Evolutionary conservation across 108 stramenopile genomes (phyloP), one percentile per base, ranked within the genome.

Genomic region (Cyclotella atomus): DNA sequence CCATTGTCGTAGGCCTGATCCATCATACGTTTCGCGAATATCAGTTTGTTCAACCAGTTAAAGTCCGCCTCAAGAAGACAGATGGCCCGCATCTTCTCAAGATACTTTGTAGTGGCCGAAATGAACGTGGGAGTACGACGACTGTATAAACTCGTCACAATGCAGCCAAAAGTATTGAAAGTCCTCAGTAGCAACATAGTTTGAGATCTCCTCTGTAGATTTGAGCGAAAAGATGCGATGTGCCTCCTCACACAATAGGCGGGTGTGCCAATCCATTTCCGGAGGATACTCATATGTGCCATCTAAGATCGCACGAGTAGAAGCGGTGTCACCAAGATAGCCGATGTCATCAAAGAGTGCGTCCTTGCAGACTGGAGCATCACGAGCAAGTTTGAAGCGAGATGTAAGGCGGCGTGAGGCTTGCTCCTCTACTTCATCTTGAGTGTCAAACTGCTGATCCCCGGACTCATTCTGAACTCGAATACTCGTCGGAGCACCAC

Each of bases 21-120:
- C 47, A 72, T 62, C 71, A 72, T 72, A 0, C 41, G 71, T 36
- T 52, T 62, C 1, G 62, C 60, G 23, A 72, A 72, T 0, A 72
- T 17, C 3, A 63, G 45, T 44, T 72, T 72, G 43, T 72, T 72
- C 3, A 52, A 30, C 30, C 60, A 59, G 28, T 72, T 72, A 17
- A 33, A 72, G 17, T 72, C 60, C 2, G 71, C 71, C 23, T 72
- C 33, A 8, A 64, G 38, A 3, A 64, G 38, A 28, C 62, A 64
- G 10, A 49, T 49, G 3, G 47, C 47, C 14, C 25, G 25, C n/a
- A 64, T 16, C 21, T 64, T 64, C 20, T 64, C 38, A 17, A 64
- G 10, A 23, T 45, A 64, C 67, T 23, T 35, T 68, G 19, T 70
- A 59, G 20, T 36, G 56, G 0, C 38, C 55, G 19, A 70, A 70